A percentile compares a stretch with the other conserved stretches of the same genome.
Conservation (phyloP, 352 stramenopile species). For the Phytopythium mirpurense region DNA sequence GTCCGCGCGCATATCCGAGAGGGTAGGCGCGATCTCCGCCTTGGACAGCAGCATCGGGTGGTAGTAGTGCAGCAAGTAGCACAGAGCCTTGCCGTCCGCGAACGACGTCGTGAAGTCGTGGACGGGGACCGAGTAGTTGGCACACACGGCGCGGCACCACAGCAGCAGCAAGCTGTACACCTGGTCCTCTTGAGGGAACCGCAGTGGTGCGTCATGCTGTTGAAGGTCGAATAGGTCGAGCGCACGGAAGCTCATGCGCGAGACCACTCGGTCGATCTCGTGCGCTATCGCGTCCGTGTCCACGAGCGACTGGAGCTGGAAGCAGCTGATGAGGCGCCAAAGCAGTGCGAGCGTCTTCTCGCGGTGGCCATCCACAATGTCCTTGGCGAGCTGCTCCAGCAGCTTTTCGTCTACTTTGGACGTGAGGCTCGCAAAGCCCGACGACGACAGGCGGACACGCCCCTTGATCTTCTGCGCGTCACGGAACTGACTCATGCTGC, state of each 20-base stretch:
- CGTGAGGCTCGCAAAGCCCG: constrained; percentile 41
- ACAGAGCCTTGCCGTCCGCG: constrained; percentile 90
- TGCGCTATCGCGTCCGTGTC: constrained; percentile 55
- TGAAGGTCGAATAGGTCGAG: constrained; percentile 56
- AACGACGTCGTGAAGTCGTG: constrained; percentile 92
- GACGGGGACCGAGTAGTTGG: constrained; percentile 84
- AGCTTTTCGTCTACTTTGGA: constrained; percentile 55
- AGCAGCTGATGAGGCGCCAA: constrained; percentile 92
- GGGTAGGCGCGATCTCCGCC: constrained; percentile 50
- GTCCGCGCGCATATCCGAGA: constrained; percentile 14
- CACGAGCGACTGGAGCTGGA: constrained; percentile 88
- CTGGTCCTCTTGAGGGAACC: constrained; percentile 33
- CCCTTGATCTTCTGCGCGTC: constrained; percentile 8
- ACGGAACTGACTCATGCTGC: constrained; percentile 7
- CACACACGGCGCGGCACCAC: constrained; percentile 92
- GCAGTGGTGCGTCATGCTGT: constrained; percentile 26
- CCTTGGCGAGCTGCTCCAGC: constrained; percentile 73
- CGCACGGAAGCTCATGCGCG: constrained; percentile 64
- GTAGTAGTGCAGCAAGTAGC: constrained; percentile 95
- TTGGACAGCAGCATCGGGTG: constrained; percentile 88
- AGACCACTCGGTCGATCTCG: constrained; percentile 74
- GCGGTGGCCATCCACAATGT: constrained; percentile 95
- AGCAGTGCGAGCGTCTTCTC: constrained; percentile 93
- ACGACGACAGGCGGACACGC: constrained; percentile 25
- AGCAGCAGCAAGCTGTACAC: constrained; percentile 78